Conservation (phyloP, 1,284 basidiomycete species). For the Austropuccinia psidii region DNA sequence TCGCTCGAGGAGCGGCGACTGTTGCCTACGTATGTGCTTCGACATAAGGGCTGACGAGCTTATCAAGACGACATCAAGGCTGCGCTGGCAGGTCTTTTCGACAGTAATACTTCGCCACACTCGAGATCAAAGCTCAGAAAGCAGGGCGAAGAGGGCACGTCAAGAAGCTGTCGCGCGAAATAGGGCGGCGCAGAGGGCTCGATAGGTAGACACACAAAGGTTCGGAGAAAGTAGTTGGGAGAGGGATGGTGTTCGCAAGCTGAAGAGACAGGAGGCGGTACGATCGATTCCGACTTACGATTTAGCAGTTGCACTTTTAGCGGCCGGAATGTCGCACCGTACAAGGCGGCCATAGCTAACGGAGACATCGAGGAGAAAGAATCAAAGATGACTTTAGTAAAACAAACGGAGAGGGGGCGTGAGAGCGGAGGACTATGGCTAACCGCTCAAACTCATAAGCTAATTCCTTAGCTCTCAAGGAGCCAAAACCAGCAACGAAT, state of each 20-base stretch:
- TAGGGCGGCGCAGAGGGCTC: neutral
- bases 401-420: neutral
- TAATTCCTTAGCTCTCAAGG: constrained; percentile 31
- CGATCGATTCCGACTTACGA: constrained; percentile 29
- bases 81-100: no score
- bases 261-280: constrained; percentile 15
- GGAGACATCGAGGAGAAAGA: neutral
- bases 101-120: no score
- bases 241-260: neutral
- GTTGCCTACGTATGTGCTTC: constrained; percentile 3
- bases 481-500: constrained; percentile 35
- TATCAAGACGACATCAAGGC: no score
- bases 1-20: constrained; percentile 3
- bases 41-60: no score
- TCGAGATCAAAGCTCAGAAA: constrained; percentile 8
- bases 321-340: constrained; percentile 33
- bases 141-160: neutral
- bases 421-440: neutral
- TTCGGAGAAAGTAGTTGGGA: neutral
- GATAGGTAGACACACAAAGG: neutral
- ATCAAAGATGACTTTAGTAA: neutral
- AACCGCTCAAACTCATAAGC: constrained; percentile 35
- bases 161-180: neutral
- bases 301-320: constrained; percentile 36
- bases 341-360: constrained; percentile 28